These are phyloP conservation scores for Avena eriantha DNA, from an alignment of 176 grass and related monocot genomes.

Conservation along the genomic window DNA sequence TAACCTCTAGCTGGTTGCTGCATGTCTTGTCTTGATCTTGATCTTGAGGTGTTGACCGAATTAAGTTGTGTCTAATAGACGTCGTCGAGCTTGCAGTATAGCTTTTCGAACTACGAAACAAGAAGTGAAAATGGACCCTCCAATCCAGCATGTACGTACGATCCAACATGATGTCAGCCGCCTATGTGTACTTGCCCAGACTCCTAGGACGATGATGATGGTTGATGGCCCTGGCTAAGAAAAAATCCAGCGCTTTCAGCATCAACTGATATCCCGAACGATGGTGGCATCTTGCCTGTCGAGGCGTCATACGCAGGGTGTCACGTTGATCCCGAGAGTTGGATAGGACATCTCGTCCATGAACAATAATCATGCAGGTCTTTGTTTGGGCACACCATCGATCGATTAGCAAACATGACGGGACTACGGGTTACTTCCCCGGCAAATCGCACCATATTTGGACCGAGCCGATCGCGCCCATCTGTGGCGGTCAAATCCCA, in stretches of 20 bases:
- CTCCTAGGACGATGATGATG: background rate
- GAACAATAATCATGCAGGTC: no score
- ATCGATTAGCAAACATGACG: background rate
- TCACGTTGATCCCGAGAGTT: no score
- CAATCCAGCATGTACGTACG: no score
- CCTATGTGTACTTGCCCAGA: background rate
- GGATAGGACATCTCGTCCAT: no score
- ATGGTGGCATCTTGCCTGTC: background rate
- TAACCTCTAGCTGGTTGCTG: background rate
- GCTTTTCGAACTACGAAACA: no score
- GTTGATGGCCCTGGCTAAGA: no score
- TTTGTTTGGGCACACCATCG: no score
- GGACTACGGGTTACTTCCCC: background rate
- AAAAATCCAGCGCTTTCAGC: background rate
- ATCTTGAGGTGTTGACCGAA: no score
- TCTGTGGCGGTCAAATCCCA: slow-evolving; percentile 32
- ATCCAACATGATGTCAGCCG: background rate
- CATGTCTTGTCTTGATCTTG: no score
- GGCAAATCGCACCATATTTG: slow-evolving; percentile 35
- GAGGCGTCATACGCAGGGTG: background rate
- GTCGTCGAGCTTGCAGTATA: no score
- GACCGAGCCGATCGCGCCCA: background rate
- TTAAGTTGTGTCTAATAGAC: no score
- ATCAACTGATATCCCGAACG: background rate
- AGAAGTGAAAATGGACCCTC: no score